Conservation (phyloP, 495 filamentous ascomycete genomes). For the Penicillium psychrofluorescens region DNA sequence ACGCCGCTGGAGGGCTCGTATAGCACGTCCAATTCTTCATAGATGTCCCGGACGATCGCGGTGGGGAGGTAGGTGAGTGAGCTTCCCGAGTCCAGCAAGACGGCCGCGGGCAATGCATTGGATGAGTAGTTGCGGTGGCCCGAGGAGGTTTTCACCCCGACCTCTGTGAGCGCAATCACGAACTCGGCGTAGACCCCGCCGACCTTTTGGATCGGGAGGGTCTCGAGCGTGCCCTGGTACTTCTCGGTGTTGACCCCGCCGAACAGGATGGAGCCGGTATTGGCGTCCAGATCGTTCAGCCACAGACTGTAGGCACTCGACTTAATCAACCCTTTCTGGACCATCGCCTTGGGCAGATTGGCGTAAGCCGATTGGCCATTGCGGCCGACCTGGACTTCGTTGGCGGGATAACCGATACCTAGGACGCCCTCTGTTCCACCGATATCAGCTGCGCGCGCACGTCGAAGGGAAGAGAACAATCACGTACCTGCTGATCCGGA, state of each 20-base stretch:
- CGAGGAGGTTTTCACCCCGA: conserved; percentile 42
- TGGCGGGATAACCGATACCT: conserved; percentile 79
- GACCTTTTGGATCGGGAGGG: conserved; percentile 64
- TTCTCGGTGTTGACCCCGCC: conserved; percentile 84
- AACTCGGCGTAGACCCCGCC: conserved; percentile 62
- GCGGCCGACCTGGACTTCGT: conserved; percentile 71
- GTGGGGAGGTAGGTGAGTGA: conserved; percentile 85
- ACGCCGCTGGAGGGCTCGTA: conserved; percentile 44
- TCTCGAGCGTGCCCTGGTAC: conserved; percentile 63
- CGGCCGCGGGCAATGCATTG: conserved; percentile 49
- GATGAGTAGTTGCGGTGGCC: conserved; percentile 40
- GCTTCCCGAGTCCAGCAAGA: conserved; percentile 85
- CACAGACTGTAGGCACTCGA: conserved; percentile 73
- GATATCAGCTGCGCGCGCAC: neutral
- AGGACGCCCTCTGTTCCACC: conserved; percentile 61
- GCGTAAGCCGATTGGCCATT: conserved; percentile 55
- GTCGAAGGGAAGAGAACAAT: neutral
- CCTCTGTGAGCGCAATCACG: conserved; percentile 67
- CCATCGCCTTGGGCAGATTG: conserved; percentile 74
- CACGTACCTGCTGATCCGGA: conserved; percentile 50
- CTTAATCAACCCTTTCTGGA: conserved; percentile 59
- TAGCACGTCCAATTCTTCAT: conserved; percentile 53
- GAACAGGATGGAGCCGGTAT: conserved; percentile 78
- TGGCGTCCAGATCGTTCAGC: conserved; percentile 51
- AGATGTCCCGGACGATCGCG: conserved; percentile 55